Conservation (phyloP, 192 early-diverging fungal species). For the Entomortierella chlamydospora region DNA sequence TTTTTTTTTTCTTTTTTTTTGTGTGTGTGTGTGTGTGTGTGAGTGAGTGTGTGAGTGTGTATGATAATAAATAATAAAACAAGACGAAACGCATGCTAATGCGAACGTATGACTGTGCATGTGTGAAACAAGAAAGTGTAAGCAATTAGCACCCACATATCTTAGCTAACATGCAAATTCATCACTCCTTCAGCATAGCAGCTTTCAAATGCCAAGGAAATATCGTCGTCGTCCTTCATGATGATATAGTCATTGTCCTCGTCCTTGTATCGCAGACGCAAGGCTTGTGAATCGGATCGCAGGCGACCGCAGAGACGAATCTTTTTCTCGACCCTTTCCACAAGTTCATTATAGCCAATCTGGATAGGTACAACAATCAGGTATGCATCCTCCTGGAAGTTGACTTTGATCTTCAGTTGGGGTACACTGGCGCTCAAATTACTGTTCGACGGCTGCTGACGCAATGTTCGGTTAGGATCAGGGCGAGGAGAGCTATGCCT, state of each 20-base stretch:
- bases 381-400: slow-evolving; percentile 90
- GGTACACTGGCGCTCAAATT: slow-evolving; percentile 54
- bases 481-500: slow-evolving; percentile 39
- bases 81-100: background rate
- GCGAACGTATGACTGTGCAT: background rate
- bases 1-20: no score
- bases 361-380: slow-evolving; percentile 86
- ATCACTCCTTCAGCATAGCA: slow-evolving; percentile 58
- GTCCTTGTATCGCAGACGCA: slow-evolving; percentile 90
- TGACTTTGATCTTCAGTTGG: slow-evolving; percentile 87
- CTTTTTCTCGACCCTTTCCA: slow-evolving; percentile 89
- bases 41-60: no score
- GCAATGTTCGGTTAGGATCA: slow-evolving; percentile 36
- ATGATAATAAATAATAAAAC: background rate
- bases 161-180: slow-evolving; percentile 66
- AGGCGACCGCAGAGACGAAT: slow-evolving; percentile 82
- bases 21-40: no score
- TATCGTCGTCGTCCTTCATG: slow-evolving; percentile 91
- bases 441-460: slow-evolving; percentile 48
- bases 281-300: slow-evolving; percentile 63
- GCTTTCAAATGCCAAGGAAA: slow-evolving; percentile 91
- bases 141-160: background rate
- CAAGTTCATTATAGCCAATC: slow-evolving; percentile 81
- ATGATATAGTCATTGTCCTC: slow-evolving; percentile 93
- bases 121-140: background rate